phyloP scores from a whole-genome alignment of 768 basidiomycete genomes.

The Tephrocybe sp. region DNA sequence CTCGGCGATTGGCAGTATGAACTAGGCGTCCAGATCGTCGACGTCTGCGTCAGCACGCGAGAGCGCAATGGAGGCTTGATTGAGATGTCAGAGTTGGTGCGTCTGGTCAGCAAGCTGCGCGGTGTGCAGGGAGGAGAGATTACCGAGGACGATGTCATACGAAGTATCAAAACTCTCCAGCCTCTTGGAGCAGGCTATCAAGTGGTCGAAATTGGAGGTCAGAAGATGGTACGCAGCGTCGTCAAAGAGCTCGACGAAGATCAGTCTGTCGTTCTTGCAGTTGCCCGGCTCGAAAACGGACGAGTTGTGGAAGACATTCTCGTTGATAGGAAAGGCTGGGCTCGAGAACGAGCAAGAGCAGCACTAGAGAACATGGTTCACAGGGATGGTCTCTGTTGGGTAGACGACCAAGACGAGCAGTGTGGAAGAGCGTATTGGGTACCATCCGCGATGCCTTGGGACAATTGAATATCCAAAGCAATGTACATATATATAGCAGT shows the following conservation, averaged over 20 bases:
- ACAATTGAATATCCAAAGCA: slow-evolving; percentile 37
- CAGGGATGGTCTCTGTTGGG: slow-evolving; percentile 90
- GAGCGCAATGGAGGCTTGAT: slow-evolving; percentile 92
- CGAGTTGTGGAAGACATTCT: slow-evolving; percentile 64
- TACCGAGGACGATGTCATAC: slow-evolving; percentile 80
- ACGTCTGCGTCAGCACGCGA: slow-evolving; percentile 84
- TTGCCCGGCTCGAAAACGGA: slow-evolving; percentile 68
- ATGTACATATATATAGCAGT: background rate
- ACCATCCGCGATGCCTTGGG: slow-evolving; percentile 85
- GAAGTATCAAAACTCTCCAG: slow-evolving; percentile 82
- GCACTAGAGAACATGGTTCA: slow-evolving; percentile 89
- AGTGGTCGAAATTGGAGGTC: slow-evolving; percentile 69
- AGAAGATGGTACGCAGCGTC: slow-evolving; percentile 85
- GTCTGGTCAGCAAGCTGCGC: slow-evolving; percentile 74
- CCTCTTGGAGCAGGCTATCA: slow-evolving; percentile 93
- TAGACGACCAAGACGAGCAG: slow-evolving; percentile 82
- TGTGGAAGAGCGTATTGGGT: slow-evolving; percentile 80
- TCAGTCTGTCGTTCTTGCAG: slow-evolving; percentile 76
- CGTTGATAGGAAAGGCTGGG: slow-evolving; percentile 69
- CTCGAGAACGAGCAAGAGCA: slow-evolving; percentile 65
- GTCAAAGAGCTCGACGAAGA: slow-evolving; percentile 89
- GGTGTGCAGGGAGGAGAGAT: slow-evolving; percentile 66
- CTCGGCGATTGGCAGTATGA: slow-evolving; percentile 96
- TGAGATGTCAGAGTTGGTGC: slow-evolving; percentile 79
- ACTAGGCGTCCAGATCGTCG: slow-evolving; percentile 92